These are phyloP conservation scores for Microbotryum saponariae DNA, from an alignment of 1,284 basidiomycete genomes.

Conservation along the genomic window DNA sequence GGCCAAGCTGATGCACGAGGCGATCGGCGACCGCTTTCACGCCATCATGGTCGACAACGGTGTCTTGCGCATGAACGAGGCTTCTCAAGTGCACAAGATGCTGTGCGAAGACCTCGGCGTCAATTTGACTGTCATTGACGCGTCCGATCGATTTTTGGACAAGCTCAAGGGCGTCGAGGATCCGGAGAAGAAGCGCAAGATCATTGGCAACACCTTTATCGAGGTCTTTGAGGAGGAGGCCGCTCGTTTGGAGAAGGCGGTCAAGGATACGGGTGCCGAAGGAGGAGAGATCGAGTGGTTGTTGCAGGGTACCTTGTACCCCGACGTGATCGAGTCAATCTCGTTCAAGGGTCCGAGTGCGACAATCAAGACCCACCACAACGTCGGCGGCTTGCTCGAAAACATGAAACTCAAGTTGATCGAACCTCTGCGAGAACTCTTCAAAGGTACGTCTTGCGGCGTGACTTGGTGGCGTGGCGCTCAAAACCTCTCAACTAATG, in stretches of 20 bases:
- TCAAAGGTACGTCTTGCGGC: conserved; percentile 65
- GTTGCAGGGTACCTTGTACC: conserved; percentile 96
- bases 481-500: neutral
- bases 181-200: conserved; percentile 94
- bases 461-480: too few relatives aligned
- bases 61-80: conserved; percentile 87
- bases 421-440: conserved; percentile 92
- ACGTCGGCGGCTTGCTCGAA: conserved; percentile 90
- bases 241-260: conserved; percentile 75
- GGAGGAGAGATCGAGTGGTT: conserved; percentile 85
- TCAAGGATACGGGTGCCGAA: conserved; percentile 52
- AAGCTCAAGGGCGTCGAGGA: conserved; percentile 86
- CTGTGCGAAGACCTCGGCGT: conserved; percentile 88
- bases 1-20: conserved; percentile 98
- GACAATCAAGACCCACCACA: conserved; percentile 99
- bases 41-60: conserved; percentile 99
- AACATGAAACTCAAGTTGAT: conserved; percentile 99
- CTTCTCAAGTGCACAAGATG: conserved; percentile 89
- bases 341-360: conserved; percentile 99
- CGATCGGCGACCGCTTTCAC: conserved; percentile 97
- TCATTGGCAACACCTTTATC: conserved; percentile 99
- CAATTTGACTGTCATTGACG: conserved; percentile 91
- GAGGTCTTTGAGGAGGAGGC: conserved; percentile 94
- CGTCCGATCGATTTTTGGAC: conserved; percentile 87
- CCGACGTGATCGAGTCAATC: conserved; percentile 98